phyloP scores from a whole-genome alignment of 2,329 filamentous ascomycete genomes.

The Zasmidium cellare region DNA sequence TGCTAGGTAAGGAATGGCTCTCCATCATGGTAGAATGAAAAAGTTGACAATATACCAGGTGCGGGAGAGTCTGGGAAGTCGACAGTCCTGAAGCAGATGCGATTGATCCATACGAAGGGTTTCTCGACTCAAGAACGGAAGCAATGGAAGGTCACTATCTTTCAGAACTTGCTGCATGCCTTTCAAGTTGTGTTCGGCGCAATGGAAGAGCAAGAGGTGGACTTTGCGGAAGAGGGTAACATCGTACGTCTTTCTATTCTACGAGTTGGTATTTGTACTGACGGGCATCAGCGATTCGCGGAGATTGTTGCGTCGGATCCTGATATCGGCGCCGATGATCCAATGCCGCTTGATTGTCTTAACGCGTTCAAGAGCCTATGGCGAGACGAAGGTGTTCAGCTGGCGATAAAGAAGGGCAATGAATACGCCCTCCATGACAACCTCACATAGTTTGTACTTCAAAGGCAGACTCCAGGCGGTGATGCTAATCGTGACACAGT shows the following conservation, averaged over 20 bases:
- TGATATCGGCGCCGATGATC: constrained; percentile 80
- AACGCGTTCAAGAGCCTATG: constrained; percentile 82
- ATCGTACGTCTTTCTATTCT: constrained; percentile 58
- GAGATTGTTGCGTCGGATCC: constrained; percentile 74
- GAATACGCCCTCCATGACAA: constrained; percentile 97
- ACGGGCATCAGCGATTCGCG: constrained; percentile 67
- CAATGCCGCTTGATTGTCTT: constrained; percentile 75
- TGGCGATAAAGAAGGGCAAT: constrained; percentile 89
- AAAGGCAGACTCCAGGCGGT: not conserved
- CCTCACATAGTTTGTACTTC: constrained; percentile 73
- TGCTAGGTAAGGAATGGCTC: constrained; percentile 67
- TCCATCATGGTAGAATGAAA: not conserved
- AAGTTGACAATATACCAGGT: constrained; percentile 56
- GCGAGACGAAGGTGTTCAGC: constrained; percentile 78
- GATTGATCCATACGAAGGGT: constrained; percentile 90
- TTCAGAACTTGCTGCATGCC: constrained; percentile 89
- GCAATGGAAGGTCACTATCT: constrained; percentile 93
- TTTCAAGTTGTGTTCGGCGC: constrained; percentile 88
- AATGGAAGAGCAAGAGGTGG: constrained; percentile 80
- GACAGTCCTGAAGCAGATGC: constrained; percentile 98
- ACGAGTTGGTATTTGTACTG: constrained; percentile 29
- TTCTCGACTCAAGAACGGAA: constrained; percentile 88
- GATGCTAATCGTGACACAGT: constrained; percentile 50
- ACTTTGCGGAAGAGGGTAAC: constrained; percentile 76
- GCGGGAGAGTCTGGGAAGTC: constrained; percentile 96